Evolutionary conservation across 1,284 basidiomycete species (phyloP).

Genomic region (Cryptococcus jaspeensis): DNA sequence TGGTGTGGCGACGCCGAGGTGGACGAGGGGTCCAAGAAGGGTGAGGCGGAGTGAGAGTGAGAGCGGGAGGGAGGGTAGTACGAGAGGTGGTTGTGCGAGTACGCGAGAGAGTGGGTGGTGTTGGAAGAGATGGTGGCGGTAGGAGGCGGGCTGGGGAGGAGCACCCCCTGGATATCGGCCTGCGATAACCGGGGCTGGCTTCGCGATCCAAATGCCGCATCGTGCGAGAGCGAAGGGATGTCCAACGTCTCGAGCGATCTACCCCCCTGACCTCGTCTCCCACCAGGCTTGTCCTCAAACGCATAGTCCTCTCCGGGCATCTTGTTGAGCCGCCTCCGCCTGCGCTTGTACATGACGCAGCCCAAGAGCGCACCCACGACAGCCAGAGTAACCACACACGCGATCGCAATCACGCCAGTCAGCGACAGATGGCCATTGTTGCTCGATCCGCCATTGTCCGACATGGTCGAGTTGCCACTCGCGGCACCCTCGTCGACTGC

Average conservation of each 20-base stretch:
- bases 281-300: neutral
- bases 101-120: neutral
- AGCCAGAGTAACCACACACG: neutral
- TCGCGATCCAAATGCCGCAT: neutral
- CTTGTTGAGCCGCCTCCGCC: conserved; percentile 9
- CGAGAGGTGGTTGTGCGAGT: neutral
- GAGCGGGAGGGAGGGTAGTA: neutral
- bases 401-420: conserved; percentile 2
- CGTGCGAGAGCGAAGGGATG: neutral
- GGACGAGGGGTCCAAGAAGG: neutral
- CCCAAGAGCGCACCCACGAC: conserved; percentile 2
- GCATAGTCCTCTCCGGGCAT: neutral
- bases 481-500: neutral
- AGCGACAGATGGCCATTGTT: neutral
- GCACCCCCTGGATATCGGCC: neutral
- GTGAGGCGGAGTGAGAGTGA: neutral
- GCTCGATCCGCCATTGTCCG: neutral
- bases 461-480: neutral
- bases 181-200: neutral
- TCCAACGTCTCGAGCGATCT: conserved; percentile 4
- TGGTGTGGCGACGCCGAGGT: neutral
- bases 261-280: neutral
- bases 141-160: neutral
- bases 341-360: conserved; percentile 5
- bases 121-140: neutral